phyloP scores from a whole-genome alignment of 2,329 filamentous ascomycete species.

The Colletotrichum acutatum region DNA sequence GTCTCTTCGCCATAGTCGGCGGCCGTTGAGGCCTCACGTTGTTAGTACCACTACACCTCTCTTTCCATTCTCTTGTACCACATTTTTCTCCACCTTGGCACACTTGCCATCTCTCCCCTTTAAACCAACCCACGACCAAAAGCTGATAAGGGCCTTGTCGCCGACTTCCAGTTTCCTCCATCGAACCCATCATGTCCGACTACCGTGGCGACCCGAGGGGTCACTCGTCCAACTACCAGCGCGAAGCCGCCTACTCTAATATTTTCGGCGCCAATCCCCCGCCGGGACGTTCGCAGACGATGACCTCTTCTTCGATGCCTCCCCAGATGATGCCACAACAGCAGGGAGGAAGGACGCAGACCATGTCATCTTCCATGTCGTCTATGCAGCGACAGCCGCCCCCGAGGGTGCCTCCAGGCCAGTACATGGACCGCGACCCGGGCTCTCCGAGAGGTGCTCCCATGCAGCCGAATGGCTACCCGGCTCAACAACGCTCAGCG shows the following conservation, averaged over 20 bases:
- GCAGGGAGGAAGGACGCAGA: constrained; percentile 78
- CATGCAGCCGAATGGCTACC: constrained; percentile 39
- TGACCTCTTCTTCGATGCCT: constrained; percentile 81
- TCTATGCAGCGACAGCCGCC: constrained; percentile 73
- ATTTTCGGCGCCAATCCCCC: constrained; percentile 93
- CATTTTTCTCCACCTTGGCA: constrained; percentile 37
- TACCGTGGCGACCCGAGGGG: constrained; percentile 63
- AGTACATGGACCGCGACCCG: constrained; percentile 49
- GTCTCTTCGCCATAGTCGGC: constrained; percentile 34
- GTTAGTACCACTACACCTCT: constrained; percentile 33
- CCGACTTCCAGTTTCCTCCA: constrained; percentile 46
- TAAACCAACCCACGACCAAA: constrained; percentile 12
- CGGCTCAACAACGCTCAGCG: constrained; percentile 59
- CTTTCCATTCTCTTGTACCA: constrained; percentile 30
- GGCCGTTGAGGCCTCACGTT: constrained; percentile 39
- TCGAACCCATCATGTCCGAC: constrained; percentile 62
- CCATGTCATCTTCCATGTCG: constrained; percentile 70
- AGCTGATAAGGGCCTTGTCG: constrained; percentile 28
- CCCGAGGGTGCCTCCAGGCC: constrained; percentile 60
- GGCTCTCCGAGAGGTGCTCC: constrained; percentile 53
- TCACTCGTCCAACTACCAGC: constrained; percentile 72
- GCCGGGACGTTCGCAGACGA: constrained; percentile 91
- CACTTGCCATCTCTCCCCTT: constrained; percentile 35
- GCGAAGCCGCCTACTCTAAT: constrained; percentile 95
- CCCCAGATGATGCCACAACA: constrained; percentile 60